Conservation (phyloP, 2,329 filamentous ascomycete species). For the Erysiphe pulchra region DNA sequence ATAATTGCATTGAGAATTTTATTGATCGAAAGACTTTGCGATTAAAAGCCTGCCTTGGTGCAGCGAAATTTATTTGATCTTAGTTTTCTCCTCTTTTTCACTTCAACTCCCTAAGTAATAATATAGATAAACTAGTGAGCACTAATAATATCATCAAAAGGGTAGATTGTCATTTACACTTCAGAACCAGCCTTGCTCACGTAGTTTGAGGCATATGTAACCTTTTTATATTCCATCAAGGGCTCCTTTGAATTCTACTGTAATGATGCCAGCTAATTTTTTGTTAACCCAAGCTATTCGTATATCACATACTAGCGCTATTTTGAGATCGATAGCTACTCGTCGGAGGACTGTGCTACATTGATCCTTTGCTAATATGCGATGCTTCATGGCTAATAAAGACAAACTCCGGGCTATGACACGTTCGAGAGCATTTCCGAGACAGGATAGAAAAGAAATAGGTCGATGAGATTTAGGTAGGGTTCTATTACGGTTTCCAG, state of each 20-base stretch:
- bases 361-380: not conserved
- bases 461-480: not conserved
- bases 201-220: not conserved
- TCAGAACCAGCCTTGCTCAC: no score
- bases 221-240: not conserved
- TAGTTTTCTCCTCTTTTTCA: no score
- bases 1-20: no score
- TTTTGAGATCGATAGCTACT: not conserved
- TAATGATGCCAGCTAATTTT: slow-evolving; percentile 3
- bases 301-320: not conserved
- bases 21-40: no score
- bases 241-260: not conserved
- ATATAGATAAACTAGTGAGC: no score
- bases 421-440: not conserved
- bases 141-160: no score
- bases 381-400: not conserved
- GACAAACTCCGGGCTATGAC: not conserved
- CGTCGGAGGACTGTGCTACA: not conserved
- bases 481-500: not conserved
- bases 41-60: no score
- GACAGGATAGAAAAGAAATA: not conserved
- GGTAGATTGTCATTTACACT: no score
- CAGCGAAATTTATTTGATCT: no score
- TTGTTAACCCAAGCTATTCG: not conserved
- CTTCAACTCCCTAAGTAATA: no score